Evolutionary conservation across 2,329 filamentous ascomycete genomes (phyloP), one percentile per base, ranked within the genome.

Genomic region (Monosporascus ibericus): DNA sequence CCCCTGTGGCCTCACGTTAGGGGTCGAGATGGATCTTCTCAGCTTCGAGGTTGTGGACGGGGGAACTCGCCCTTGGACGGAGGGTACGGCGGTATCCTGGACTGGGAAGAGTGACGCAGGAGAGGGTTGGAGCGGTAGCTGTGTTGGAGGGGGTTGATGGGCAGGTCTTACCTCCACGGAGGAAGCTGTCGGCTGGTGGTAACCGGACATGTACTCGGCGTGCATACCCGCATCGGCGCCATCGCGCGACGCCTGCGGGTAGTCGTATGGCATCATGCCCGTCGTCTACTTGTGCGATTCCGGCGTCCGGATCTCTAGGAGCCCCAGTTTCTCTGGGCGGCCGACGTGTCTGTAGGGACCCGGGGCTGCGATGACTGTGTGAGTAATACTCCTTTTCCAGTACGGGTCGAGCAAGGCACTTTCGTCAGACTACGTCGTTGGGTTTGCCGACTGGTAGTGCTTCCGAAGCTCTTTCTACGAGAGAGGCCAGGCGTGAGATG

Each of bases 1-100:
- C 63, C 70, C 70, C 58, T 73, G 69, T 48, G 70, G 70, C 56
- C 71, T 71, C 55, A 75, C 70, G 64, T 73, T 75, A 60, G 78
- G 73, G 44, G 75, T 76, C 57, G 78, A 78, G 63, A 76, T 68
- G 47, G 77, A 74, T 60, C 75, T 75, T 64, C 77, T 78, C 53
- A 75, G 60, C 57, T 72, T 72, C 61, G 71, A 62, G 52, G 68
- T 63, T 60, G 68, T 68, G 51, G 68, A 66, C 50, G 68, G 58
- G 44, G 69, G 68, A 48, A 71, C 70, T 56, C 68, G 69, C 56
- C 69, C 67, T 54, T 70, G 68, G 55, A 64, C 60, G 55, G 68
- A 63, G 44, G 70, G 60, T 53, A 67, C 62, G 55, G 65, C 58
- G 49, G 66, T 58, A 52, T 65, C 66, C 49, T 62, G 65, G 52